Evolutionary conservation across 441 rosid species (phyloP).

Genomic region (Arabidopsis hybrid): DNA sequence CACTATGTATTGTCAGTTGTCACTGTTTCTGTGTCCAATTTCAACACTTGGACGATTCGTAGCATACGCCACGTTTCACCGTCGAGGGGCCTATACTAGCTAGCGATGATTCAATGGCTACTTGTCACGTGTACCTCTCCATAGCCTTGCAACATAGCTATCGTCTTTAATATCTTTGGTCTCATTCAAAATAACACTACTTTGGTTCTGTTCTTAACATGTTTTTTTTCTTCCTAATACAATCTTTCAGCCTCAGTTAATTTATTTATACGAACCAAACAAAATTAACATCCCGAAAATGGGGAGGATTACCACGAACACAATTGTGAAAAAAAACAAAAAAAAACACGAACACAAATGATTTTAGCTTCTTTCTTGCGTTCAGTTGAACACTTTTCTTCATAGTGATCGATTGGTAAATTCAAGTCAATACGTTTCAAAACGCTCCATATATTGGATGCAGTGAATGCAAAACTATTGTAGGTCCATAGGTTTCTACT

Average conservation of each 20-base stretch:
- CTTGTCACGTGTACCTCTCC: slow-evolving; percentile 35
- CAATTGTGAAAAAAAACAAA: too few species aligned
- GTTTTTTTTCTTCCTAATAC: background rate
- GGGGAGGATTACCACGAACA: background rate
- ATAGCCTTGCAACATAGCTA: slow-evolving; percentile 31
- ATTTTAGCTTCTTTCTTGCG: too few species aligned
- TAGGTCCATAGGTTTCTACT: slow-evolving; percentile 33
- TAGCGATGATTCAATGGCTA: slow-evolving; percentile 23
- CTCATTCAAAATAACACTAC: slow-evolving; percentile 7
- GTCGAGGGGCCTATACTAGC: slow-evolving; percentile 23
- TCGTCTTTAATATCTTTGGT: slow-evolving; percentile 37
- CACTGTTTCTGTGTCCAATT: slow-evolving; percentile 24
- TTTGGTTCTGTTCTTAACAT: slow-evolving; percentile 8
- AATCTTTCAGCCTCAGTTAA: background rate
- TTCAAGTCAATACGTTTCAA: background rate
- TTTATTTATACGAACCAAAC: background rate
- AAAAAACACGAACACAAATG: too few species aligned
- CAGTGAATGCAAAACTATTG: slow-evolving; percentile 30
- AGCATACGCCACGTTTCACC: slow-evolving; percentile 26
- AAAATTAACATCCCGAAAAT: background rate
- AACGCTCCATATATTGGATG: slow-evolving; percentile 13
- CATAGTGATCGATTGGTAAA: background rate
- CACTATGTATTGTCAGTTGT: slow-evolving; percentile 25
- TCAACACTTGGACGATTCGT: slow-evolving; percentile 40
- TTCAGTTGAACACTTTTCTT: background rate